Conservation (phyloP, 2,329 filamentous ascomycete species). For the Clarireedia hainanense region DNA sequence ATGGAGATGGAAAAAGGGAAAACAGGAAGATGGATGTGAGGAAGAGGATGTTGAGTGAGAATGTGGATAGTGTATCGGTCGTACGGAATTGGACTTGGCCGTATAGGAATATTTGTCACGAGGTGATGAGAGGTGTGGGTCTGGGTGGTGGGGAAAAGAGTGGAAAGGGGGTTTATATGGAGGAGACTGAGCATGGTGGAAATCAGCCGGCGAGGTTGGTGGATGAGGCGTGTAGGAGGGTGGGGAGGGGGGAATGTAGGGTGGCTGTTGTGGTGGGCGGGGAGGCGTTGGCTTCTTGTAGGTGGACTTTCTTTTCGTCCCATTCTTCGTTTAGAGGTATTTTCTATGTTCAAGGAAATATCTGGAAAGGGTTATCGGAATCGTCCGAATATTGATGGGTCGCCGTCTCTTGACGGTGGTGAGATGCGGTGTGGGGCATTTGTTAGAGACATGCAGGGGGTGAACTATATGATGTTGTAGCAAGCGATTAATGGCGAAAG, state of each 20-base stretch:
- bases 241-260: constrained; percentile 44
- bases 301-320: neutral
- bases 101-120: neutral
- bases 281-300: constrained; percentile 47
- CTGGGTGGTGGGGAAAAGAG: neutral
- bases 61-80: constrained; percentile 40
- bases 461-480: no score
- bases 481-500: neutral
- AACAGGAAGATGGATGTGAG: constrained; percentile 34
- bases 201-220: constrained; percentile 54
- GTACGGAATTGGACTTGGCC: constrained; percentile 1
- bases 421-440: neutral
- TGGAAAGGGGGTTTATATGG: neutral
- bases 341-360: neutral
- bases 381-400: neutral
- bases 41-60: constrained; percentile 4
- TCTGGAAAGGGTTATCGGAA: neutral
- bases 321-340: neutral
- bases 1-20: no score
- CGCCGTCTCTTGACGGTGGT: neutral
- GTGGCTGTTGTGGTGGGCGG: constrained; percentile 55
- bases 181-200: neutral
- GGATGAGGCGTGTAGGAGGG: constrained; percentile 53
- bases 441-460: no score
- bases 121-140: neutral